Base-by-base conservation (phyloP, 768 basidiomycete genomes). In the Tephrocybe sp. region DNA sequence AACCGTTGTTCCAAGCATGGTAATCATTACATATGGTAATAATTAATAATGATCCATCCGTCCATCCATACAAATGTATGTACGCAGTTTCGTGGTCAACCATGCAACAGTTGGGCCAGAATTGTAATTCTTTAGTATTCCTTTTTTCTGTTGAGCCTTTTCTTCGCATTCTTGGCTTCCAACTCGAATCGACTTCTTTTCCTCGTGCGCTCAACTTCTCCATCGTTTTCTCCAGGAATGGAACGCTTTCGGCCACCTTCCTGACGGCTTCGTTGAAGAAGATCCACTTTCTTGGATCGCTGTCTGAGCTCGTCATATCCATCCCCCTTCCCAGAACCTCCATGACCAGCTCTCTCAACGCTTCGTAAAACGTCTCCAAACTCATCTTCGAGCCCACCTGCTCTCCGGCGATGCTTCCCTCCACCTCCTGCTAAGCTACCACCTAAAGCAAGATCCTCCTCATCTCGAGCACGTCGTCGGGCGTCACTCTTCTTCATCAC, bases 401-500 rank as follows among this genome's bases (percentile, higher is more conserved):
- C 84, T 41, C 81, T 67, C 23, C 80, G 65, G n/a, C 80, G 74
- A 48, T 78, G 73, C 21, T 75, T 73, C n/a, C 75, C 74, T 0
- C 75, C 72, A 7, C 63, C 65, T 6, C 71, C 71, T 33, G 66
- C 68, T 10, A 79, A 65, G 36, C 78, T 81, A 11, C 88, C 90
- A 46, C 96, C 96, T 11, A 98, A 73, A 15, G 92, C 92, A 54
- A 98, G 70, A 56, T 92, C 89, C 56, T 81, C 90, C 67, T 98
- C 96, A 62, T 98, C 95, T 53, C 81, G 76, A 46, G 66, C 70
- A 17, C 95, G 78, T 39, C 85, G 75, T 58, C 76, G 81, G 14
- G 81, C 78, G 39, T 96, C 93, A 62, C 84, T 85, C 77, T 98
- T 98, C 65, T 86, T 90, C 82, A 94, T 86, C 53, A 95, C 77